Conservation (phyloP, 345 rosid genomes). For the Fremontodendron californicum region DNA sequence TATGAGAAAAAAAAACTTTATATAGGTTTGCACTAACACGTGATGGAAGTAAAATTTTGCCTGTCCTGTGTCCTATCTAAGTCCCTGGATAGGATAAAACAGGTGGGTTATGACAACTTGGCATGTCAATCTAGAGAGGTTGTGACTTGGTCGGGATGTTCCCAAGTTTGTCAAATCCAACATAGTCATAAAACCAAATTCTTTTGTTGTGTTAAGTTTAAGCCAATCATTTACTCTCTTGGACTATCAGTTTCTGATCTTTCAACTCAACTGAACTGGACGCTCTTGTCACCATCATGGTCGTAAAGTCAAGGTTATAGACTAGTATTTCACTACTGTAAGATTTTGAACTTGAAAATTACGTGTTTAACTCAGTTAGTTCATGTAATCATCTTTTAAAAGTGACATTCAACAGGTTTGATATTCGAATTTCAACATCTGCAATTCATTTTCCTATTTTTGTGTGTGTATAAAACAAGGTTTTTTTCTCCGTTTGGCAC, state of each 20-base stretch:
- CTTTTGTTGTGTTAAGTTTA: neutral
- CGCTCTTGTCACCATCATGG: neutral
- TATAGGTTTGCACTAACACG: neutral
- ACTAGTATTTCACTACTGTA: neutral
- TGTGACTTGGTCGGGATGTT: neutral
- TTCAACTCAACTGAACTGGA: neutral
- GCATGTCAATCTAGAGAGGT: neutral
- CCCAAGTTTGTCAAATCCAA: conserved; percentile 2
- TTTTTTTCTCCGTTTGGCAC: no score
- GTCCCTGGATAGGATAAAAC: conserved; percentile 7
- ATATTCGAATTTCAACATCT: no score
- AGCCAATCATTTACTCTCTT: conserved; percentile 1
- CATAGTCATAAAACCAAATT: neutral
- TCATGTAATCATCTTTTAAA: no score
- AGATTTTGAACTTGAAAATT: no score
- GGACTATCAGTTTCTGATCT: neutral
- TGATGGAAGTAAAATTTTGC: neutral
- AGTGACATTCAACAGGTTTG: no score
- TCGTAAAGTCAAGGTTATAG: neutral
- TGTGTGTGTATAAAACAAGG: no score
- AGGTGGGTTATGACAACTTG: conserved; percentile 6
- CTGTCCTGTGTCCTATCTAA: neutral
- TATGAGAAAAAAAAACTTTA: no score
- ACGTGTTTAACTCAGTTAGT: no score
- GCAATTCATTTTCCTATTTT: no score